Evolutionary conservation across 2,329 filamentous ascomycete genomes (phyloP), one percentile per base, ranked within the genome.

Genomic region (Trichoderma lentiforme): DNA sequence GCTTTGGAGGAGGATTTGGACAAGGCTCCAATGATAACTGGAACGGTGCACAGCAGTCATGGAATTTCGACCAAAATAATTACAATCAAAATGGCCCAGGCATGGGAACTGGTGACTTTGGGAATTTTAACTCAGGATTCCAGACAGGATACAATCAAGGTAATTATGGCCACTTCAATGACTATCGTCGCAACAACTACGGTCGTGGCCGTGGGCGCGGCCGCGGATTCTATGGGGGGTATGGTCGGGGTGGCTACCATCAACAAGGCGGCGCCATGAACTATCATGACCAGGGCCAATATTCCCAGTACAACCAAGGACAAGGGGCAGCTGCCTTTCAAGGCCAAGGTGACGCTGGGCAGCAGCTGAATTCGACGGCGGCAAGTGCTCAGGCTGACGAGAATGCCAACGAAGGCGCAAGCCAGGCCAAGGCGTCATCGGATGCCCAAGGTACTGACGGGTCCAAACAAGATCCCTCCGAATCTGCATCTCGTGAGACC

Each of bases 1-100:
- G 90, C 80, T 90, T 90, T 84, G 88, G 89, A 84, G 89, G 89
- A 83, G 87, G 88, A 81, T 86, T 80, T 80, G 83, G 82, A 80
- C 81, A 83, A 80, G 88, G 89, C 82, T 88, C 90, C 87, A 91
- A 91, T 88, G 89, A 91, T 89, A 91, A 90, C 86, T 93, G 91
- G 91, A 92, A 91, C 87, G 88, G 88, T 86, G 91, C 92, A 85
- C 91, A 93, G 85, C 91, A 93, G 85, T 90, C 91, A 87, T 94
- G 91, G 92, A 92, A 91, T 91, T 89, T 90, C 87, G 89, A 90
- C 87, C 91, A 92, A 91, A 91, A 93, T 93, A 94, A 93, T 92
- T 93, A 90, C 91, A 94, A 90, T 90, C 86, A 91, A 92, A 93
- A 90, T 92, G 90, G 90, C 89, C 88, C 89, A 88, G 90, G 90